Conservation (phyloP, 345 rosid genomes). For the Brassica carinata region DNA sequence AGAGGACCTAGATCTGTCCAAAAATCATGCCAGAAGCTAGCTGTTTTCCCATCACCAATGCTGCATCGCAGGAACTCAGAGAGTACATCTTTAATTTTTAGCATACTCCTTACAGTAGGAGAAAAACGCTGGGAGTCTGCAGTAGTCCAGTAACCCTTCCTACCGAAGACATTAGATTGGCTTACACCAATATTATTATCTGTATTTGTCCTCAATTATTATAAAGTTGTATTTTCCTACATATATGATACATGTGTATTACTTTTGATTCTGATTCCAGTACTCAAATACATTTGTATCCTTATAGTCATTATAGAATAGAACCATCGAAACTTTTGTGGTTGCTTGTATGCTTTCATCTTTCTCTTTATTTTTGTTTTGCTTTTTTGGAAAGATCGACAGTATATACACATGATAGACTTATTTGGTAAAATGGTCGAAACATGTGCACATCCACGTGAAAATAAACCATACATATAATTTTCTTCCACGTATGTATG, state of each 20-base stretch:
- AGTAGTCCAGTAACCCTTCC: no score
- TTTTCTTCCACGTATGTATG: neutral
- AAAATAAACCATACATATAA: neutral
- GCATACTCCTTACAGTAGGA: no score
- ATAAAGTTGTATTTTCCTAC: slow-evolving; percentile 6
- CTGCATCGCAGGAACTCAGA: no score
- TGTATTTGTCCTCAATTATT: slow-evolving; percentile 43
- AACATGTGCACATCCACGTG: neutral
- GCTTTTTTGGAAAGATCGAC: slow-evolving; percentile 22
- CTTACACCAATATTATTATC: slow-evolving; percentile 38
- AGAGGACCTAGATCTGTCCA: no score
- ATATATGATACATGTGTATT: neutral
- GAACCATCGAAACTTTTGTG: slow-evolving; percentile 26
- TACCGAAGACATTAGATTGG: no score
- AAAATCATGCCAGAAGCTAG: no score
- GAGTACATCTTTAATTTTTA: no score
- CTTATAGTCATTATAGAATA: neutral
- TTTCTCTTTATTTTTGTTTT: slow-evolving; percentile 28
- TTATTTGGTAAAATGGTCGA: neutral
- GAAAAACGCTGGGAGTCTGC: no score
- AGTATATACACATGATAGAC: neutral
- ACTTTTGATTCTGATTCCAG: neutral
- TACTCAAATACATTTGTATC: slow-evolving; percentile 2
- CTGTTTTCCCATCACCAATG: no score
- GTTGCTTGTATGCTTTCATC: slow-evolving; percentile 27